These are phyloP conservation scores for Oryza meridionalis DNA, from an alignment of 176 grass and related monocot genomes.

Conservation along the genomic window DNA sequence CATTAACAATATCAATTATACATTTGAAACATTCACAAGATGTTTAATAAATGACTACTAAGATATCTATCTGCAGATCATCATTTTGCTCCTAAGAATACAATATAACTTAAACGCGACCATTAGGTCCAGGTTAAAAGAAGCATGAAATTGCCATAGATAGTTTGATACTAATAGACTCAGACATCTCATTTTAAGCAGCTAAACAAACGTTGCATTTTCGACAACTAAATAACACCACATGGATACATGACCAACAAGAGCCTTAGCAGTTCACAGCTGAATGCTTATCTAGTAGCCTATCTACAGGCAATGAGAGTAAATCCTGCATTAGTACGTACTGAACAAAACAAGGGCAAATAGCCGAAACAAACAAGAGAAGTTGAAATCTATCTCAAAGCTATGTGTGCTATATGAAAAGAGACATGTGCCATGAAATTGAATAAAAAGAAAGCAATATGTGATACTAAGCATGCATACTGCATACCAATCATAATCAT, in stretches of 20 bases:
- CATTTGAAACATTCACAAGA: background rate
- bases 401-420: slow-evolving; percentile 16
- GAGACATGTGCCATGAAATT: slow-evolving; percentile 12
- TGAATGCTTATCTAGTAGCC: slow-evolving; percentile 4
- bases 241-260: background rate
- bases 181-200: slow-evolving; percentile 1
- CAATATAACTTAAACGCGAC: background rate
- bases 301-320: background rate
- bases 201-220: background rate
- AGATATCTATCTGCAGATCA: too few species aligned
- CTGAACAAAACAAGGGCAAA: slow-evolving; percentile 18
- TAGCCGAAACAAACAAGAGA: background rate
- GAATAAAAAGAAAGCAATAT: slow-evolving; percentile 36
- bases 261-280: slow-evolving; percentile 4
- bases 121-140: slow-evolving; percentile 18
- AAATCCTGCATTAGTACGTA: background rate
- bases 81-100: too few species aligned
- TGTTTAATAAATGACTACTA: too few species aligned
- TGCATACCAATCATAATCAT: slow-evolving; percentile 95
- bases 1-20: background rate
- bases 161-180: background rate
- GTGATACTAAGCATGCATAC: slow-evolving; percentile 17
- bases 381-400: slow-evolving; percentile 23
- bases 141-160: background rate
- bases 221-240: background rate